These are phyloP conservation scores for Batkoa obscura DNA, from an alignment of 371 early-diverging fungal species.

Conservation along the genomic window DNA sequence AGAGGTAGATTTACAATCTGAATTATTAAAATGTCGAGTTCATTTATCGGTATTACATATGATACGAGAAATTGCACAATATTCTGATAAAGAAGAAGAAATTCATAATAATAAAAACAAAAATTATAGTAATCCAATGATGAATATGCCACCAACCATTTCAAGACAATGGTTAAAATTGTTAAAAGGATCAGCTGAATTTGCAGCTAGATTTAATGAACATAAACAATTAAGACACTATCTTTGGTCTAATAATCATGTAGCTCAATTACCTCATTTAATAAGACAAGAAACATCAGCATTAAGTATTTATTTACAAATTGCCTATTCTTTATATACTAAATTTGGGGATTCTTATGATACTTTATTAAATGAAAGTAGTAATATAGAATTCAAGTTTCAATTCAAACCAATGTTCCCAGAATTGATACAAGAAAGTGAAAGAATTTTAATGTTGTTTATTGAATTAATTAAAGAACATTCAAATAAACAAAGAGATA, in stretches of 20 bases:
- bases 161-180: constrained; percentile 36
- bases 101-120: constrained; percentile 10
- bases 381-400: no score
- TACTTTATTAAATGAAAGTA: no score
- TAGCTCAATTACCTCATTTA: constrained; percentile 66
- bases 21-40: constrained; percentile 19
- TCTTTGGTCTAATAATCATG: constrained; percentile 54
- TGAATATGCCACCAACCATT: constrained; percentile 18
- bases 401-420: no score
- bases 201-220: constrained; percentile 59
- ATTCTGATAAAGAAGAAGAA: constrained; percentile 3
- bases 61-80: constrained; percentile 18
- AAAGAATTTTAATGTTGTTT: no score
- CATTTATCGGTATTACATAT: constrained; percentile 19
- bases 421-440: no score
- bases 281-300: constrained; percentile 44
- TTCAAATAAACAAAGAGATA: no score
- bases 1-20: constrained; percentile 18
- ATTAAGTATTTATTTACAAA: constrained; percentile 17
- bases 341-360: constrained; percentile 18
- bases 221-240: constrained; percentile 50
- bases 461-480: no score
- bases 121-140: constrained; percentile 4
- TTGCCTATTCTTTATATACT: constrained; percentile 19
- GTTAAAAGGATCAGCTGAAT: constrained; percentile 50